Percentiles rank a stretch among this genome's conserved stretches.
These are phyloP conservation scores for Oryza meyeriana DNA, from an alignment of 176 grass and related monocot species.

Conservation along the genomic window DNA sequence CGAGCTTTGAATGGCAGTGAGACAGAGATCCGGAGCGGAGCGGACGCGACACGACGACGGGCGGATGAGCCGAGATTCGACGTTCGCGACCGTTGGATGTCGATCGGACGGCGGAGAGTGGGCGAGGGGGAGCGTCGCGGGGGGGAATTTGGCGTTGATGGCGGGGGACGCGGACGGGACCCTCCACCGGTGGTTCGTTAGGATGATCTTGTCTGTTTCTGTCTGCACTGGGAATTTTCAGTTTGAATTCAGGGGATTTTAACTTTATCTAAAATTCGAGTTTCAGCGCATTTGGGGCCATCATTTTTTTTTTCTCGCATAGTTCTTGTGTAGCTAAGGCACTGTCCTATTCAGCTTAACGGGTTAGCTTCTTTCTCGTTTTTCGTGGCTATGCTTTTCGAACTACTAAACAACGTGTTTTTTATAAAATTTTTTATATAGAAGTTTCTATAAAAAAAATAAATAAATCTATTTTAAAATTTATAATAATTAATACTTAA, in stretches of 20 bases:
- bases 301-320: background rate
- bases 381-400: too few relatives aligned
- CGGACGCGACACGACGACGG: background rate
- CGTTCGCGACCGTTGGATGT: background rate
- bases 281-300: too few relatives aligned
- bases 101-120: background rate
- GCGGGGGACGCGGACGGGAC: conserved; percentile 18
- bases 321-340: too few relatives aligned
- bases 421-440: too few relatives aligned
- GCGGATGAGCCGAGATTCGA: background rate
- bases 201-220: background rate
- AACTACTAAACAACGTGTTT: too few relatives aligned
- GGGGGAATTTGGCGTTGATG: background rate
- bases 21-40: background rate
- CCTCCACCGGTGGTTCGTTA: background rate
- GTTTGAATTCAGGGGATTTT: background rate
- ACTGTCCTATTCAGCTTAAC: too few relatives aligned
- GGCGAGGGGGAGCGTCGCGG: background rate
- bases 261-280: background rate
- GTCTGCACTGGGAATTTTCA: background rate
- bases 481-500: too few relatives aligned
- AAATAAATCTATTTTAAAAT: too few relatives aligned
- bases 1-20: conserved; percentile 12
- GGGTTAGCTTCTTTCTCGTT: too few relatives aligned
- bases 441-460: too few relatives aligned